phyloP scores from a whole-genome alignment of 1,139 yeast species.

The Protomyces arabidopsidicola region DNA sequence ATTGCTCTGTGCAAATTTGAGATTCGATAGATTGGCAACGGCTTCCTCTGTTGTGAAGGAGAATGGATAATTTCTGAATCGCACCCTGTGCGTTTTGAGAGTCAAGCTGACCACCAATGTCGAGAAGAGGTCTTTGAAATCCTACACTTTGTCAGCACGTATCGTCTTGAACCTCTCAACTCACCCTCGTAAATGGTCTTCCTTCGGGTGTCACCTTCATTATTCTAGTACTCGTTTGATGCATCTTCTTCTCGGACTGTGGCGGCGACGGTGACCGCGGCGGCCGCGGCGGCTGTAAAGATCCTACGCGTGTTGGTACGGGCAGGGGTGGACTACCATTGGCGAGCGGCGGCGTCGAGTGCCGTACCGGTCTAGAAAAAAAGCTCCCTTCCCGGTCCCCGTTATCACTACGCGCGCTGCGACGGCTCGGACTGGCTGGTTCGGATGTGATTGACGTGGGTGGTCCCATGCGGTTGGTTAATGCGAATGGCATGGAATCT shows the following conservation, averaged over 20 bases:
- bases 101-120: conserved; percentile 50
- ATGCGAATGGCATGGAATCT: background rate
- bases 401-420: background rate
- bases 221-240: conserved; percentile 29
- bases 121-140: conserved; percentile 56
- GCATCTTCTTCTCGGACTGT: conserved; percentile 27
- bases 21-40: conserved; percentile 47
- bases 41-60: conserved; percentile 56
- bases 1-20: conserved; percentile 45
- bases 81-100: conserved; percentile 39
- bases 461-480: background rate
- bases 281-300: background rate
- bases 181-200: conserved; percentile 28
- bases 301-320: background rate
- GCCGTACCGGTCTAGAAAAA: background rate
- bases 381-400: background rate
- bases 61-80: conserved; percentile 45
- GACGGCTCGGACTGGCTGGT: background rate
- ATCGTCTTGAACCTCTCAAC: background rate
- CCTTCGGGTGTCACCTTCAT: conserved; percentile 30
- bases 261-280: background rate
- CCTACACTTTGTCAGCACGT: conserved; percentile 35
- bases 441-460: background rate
- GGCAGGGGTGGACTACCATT: background rate
- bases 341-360: background rate